phyloP scores from a whole-genome alignment of 1,284 basidiomycete genomes.

The Rhodotorula sp. region DNA sequence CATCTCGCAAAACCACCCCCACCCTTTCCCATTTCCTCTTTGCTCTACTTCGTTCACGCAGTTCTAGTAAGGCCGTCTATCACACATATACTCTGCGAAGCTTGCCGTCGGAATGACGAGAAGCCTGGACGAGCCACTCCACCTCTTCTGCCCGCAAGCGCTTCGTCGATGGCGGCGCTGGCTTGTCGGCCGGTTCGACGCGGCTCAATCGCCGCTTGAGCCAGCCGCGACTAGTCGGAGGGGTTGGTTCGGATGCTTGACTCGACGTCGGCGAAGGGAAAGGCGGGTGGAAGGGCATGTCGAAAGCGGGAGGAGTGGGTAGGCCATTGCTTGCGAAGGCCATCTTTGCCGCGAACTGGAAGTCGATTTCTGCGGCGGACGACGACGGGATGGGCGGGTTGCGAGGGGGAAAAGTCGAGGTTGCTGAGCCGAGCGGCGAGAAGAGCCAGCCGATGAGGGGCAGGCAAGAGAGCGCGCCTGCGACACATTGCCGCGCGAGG shows the following conservation, averaged over 20 bases:
- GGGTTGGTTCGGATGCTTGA: accelerated
- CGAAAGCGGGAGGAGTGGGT: background rate
- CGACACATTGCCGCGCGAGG: background rate
- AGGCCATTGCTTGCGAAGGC: conserved; percentile 1
- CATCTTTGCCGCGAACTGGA: background rate
- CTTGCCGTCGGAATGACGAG: no score
- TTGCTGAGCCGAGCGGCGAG: background rate
- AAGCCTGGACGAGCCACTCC: background rate
- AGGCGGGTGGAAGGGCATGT: background rate
- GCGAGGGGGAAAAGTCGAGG: background rate
- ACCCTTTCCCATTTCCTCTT: no score
- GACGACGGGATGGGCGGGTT: background rate
- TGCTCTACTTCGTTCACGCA: no score
- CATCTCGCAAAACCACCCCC: no score
- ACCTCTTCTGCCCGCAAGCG: background rate
- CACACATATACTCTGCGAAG: no score
- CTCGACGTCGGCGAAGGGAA: background rate
- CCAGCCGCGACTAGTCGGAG: background rate
- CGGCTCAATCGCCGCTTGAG: background rate
- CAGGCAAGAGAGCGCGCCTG: background rate
- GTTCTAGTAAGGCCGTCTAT: no score
- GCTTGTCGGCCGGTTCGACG: no score
- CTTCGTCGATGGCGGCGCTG: background rate
- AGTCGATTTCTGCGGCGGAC: background rate
- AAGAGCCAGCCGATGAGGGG: background rate